Base-by-base conservation (phyloP, 2,329 filamentous ascomycete genomes). In the Tolypocladium capitatum region DNA sequence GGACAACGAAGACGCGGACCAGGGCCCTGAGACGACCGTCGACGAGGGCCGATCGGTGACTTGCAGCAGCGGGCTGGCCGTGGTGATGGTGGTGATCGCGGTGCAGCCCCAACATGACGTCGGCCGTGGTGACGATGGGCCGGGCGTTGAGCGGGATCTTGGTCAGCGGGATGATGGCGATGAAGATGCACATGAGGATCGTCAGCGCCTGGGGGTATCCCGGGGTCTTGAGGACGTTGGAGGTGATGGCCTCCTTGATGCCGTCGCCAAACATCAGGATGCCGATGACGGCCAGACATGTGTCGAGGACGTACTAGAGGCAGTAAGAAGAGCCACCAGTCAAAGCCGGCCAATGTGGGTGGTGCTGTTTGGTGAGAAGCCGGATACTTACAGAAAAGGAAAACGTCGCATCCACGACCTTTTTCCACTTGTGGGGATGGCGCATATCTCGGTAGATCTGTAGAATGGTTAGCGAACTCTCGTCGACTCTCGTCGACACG, bases 261-360 rank as follows among this genome's bases (percentile, higher is more conserved):
- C 71, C 75, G 55, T 94, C 86, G 51, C 91, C 91, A 63, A 96
- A 98, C 91, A 98, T 97, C 53, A 96, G 74, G 49, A 92, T 77
- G 35, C 92, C 91, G 11, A 86, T 78, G 41, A 92, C 76, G 27
- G 88, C 90, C 61, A 94, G 89, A 42, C 81, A 76, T 27, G 83
- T 74, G 63, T 97, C 91, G 13, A 97, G 75, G 20, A 86, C 60
- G 62, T 87, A 91, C 80, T 85, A 48, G 5, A 42, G 21, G 38
- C 21, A n/a, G 4, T 18, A 40, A 40, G 14, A 4, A 27, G 11
- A 20, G 38, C 9, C 24, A 27, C 40, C 8, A 42, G 45, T 28
- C 21, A 27, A 18, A 24, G n/a, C n/a, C n/a, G 2, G 41, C 31
- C 18, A 16, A 18, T n/a, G 3, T 4, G 27, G 27, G 27, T n/a